These are phyloP conservation scores for Coniosporium apollinis DNA, from an alignment of 495 filamentous ascomycete genomes.

Conservation along the genomic window DNA sequence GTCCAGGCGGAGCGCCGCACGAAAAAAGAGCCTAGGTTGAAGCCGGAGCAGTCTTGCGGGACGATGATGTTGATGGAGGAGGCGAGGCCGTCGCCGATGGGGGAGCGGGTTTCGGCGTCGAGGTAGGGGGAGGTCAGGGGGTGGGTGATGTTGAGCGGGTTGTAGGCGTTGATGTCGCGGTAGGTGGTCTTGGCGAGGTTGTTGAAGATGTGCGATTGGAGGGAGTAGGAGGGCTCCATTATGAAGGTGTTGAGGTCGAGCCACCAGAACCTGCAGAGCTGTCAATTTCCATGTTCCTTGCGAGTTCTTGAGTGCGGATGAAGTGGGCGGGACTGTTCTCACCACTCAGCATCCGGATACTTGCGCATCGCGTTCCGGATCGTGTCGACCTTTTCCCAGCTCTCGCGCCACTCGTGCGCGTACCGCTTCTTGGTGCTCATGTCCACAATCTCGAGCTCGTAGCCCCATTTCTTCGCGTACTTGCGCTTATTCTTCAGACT, in stretches of 20 bases:
- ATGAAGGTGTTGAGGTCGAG: conserved; percentile 94
- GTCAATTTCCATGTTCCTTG: conserved; percentile 1
- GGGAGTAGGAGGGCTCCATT: conserved; percentile 87
- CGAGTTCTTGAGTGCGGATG: neutral
- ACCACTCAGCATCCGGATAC: conserved; percentile 95
- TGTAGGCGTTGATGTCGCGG: conserved; percentile 91
- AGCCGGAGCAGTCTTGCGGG: conserved; percentile 87
- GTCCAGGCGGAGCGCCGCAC: conserved; percentile 71
- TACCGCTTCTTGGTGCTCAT: conserved; percentile 98
- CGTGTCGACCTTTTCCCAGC: conserved; percentile 97
- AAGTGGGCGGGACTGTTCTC: conserved; percentile 14
- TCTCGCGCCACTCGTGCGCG: conserved; percentile 96
- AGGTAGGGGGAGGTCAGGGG: conserved; percentile 57
- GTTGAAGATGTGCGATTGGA: conserved; percentile 82
- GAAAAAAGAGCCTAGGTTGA: conserved; percentile 96
- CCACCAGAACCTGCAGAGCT: conserved; percentile 81
- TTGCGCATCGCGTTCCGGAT: conserved; percentile 83
- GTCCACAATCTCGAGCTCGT: conserved; percentile 89
- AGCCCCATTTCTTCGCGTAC: conserved; percentile 80
- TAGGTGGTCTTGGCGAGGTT: conserved; percentile 59
- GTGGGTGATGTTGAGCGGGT: conserved; percentile 86
- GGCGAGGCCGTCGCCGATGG: conserved; percentile 53
- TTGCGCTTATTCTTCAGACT: conserved; percentile 86
- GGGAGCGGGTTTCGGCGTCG: conserved; percentile 50
- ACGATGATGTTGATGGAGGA: conserved; percentile 74